Evolutionary conservation across 257 asterid genomes (phyloP).

Genomic region (Forsythia viridissima): DNA sequence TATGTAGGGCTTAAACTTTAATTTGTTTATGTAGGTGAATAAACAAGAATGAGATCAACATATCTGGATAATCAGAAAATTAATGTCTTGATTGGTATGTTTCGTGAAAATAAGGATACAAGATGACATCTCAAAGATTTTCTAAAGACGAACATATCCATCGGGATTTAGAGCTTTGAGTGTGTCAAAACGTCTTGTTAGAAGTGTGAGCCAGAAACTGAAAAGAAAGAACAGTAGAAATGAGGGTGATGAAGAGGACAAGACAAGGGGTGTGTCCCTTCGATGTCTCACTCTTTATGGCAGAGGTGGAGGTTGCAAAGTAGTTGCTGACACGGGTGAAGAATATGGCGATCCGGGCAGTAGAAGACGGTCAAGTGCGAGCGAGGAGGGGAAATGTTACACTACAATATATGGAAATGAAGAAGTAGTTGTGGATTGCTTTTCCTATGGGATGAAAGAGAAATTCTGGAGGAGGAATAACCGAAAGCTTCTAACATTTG

Average conservation of each 20-base stretch:
- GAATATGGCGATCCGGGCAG: conserved; percentile 54
- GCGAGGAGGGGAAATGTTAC: conserved; percentile 66
- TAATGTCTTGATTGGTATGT: conserved; percentile 15
- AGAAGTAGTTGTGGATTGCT: conserved; percentile 66
- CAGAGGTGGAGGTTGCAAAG: conserved; percentile 95
- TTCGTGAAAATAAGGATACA: conserved; percentile 23
- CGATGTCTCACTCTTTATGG: conserved; percentile 76
- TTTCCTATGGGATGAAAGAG: conserved; percentile 67
- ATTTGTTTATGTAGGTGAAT: conserved; percentile 37
- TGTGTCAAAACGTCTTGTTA: conserved; percentile 62
- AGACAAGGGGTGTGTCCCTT: conserved; percentile 55
- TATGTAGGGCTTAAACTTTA: conserved; percentile 12
- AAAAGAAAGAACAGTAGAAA: conserved; percentile 57
- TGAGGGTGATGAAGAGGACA: conserved; percentile 58
- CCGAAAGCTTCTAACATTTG: conserved; percentile 44
- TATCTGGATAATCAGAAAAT: conserved; percentile 17
- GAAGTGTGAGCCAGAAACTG: conserved; percentile 81
- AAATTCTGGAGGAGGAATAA: conserved; percentile 64
- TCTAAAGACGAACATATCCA: conserved; percentile 45
- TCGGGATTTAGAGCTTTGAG: conserved; percentile 61
- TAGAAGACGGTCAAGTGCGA: conserved; percentile 68
- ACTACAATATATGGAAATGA: conserved; percentile 48
- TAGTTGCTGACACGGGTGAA: conserved; percentile 80
- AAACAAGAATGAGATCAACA: conserved; percentile 4
- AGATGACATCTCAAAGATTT: conserved; percentile 47